Percentiles rank a stretch among this genome's conserved stretches.
Conservation (phyloP, 2,329 filamentous ascomycete genomes). For the Cladophialophora carrionii region DNA sequence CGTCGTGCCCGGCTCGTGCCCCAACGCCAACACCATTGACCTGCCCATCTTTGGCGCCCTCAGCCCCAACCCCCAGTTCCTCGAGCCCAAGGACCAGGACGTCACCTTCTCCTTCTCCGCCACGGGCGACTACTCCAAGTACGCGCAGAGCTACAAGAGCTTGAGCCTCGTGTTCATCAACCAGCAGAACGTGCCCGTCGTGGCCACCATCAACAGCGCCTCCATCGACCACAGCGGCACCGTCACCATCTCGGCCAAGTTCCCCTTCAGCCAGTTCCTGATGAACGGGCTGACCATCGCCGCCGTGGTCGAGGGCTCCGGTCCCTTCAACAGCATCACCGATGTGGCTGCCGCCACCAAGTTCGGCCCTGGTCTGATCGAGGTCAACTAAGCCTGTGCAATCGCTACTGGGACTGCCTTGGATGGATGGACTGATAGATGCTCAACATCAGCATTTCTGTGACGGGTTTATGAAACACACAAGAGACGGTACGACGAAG, state of each 20-base stretch:
- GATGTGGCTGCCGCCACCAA: constrained; percentile 43
- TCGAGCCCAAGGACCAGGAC: constrained; percentile 44
- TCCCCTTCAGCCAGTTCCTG: constrained; percentile 44
- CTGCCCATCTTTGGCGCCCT: constrained; percentile 52
- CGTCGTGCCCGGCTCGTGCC: constrained; percentile 62
- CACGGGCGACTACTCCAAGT: constrained; percentile 33
- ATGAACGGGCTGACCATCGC: constrained; percentile 49
- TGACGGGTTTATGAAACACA: constrained; percentile 4
- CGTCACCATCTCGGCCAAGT: constrained; percentile 41
- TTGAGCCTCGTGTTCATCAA: constrained; percentile 47
- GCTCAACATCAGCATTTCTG: neutral
- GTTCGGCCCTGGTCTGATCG: constrained; percentile 45
- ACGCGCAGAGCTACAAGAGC: constrained; percentile 38
- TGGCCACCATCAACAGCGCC: constrained; percentile 40
- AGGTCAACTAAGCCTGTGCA: constrained; percentile 33
- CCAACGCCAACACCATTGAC: constrained; percentile 53
- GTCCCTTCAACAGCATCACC: constrained; percentile 41
- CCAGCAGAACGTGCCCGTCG: constrained; percentile 46
- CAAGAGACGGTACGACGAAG: neutral
- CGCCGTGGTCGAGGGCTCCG: constrained; percentile 42
- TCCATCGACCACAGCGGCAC: constrained; percentile 31
- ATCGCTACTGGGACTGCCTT: too few species aligned
- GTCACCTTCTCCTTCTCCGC: constrained; percentile 55
- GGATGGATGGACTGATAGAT: neutral
- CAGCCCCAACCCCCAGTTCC: constrained; percentile 42